These are phyloP conservation scores for Sarocladiaceae sp. DNA, from an alignment of 2,329 filamentous ascomycete genomes.

Conservation along the genomic window DNA sequence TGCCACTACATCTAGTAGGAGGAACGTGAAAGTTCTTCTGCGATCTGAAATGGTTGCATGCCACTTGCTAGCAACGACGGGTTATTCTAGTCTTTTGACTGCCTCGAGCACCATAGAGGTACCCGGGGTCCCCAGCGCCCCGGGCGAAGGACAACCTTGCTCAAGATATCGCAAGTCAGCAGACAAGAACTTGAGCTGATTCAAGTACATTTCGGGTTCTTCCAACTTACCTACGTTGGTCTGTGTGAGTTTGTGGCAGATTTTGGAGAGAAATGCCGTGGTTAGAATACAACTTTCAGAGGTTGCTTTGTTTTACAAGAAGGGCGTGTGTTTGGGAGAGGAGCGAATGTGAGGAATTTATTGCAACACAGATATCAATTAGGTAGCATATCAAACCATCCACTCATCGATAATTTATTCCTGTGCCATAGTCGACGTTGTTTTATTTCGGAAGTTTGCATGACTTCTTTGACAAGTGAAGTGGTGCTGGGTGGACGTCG, in stretches of 20 bases:
- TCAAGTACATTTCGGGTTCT: no score
- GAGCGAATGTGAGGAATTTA: conserved; percentile 1
- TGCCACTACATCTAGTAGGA: not conserved
- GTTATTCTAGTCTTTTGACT: not conserved
- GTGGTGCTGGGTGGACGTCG: not conserved
- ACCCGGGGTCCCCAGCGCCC: no score
- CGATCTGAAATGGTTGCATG: conserved; percentile 6
- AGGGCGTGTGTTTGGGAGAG: not conserved
- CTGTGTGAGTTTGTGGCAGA: no score
- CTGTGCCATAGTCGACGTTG: no score
- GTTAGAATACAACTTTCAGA: no score
- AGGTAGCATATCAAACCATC: not conserved
- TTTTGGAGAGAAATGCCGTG: no score
- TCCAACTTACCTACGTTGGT: no score
- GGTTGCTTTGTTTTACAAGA: not conserved
- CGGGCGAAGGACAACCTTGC: no score
- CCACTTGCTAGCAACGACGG: not conserved
- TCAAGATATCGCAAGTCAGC: no score
- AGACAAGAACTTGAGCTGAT: no score
- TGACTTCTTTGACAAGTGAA: no score
- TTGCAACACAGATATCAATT: not conserved
- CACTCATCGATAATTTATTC: not conserved
- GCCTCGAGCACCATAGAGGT: not conserved
- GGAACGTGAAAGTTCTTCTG: conserved; percentile 5
- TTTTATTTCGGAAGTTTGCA: no score